Conservation (phyloP, 2,329 filamentous ascomycete species). For the Aspergillus brunneoviolaceus region DNA sequence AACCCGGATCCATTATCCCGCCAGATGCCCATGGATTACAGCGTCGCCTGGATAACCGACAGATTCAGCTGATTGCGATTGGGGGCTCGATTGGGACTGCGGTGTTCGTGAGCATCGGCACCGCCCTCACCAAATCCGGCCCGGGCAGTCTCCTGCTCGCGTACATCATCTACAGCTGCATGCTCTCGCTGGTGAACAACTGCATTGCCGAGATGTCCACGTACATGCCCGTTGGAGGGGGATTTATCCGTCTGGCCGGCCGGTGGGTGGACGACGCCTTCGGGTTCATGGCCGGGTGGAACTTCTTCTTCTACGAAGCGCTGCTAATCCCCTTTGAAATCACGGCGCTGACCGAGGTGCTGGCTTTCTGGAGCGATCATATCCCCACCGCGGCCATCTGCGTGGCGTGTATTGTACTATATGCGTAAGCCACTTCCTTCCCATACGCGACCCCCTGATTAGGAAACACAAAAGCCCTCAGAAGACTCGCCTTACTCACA, state of each 20-base stretch:
- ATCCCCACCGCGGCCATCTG: constrained; percentile 40
- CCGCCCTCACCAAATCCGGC: constrained; percentile 38
- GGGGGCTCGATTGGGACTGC: constrained; percentile 43
- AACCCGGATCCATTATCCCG: not conserved
- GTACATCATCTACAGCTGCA: constrained; percentile 31
- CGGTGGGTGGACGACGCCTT: constrained; percentile 49
- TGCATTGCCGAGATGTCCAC: constrained; percentile 48
- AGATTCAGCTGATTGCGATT: constrained; percentile 36
- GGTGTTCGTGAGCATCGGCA: constrained; percentile 42
- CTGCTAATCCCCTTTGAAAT: constrained; percentile 45
- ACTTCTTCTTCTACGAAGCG: constrained; percentile 49
- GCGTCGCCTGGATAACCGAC: constrained; percentile 18
- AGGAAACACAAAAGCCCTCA: too few species aligned
- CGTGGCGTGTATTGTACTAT: constrained; percentile 25
- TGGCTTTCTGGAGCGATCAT: constrained; percentile 42
- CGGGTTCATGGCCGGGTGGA: constrained; percentile 48
- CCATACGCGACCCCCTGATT: not conserved
- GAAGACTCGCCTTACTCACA: too few species aligned
- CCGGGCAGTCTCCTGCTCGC: constrained; percentile 41
- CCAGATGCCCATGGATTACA: constrained; percentile 1
- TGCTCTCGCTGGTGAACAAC: constrained; percentile 41
- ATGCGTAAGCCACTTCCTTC: constrained; percentile 21
- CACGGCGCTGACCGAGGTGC: constrained; percentile 42
- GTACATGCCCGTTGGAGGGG: constrained; percentile 43
- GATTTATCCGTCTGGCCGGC: constrained; percentile 43